Base-by-base conservation (phyloP, 1,139 yeast genomes). In the Hyphopichia khmerensis region DNA sequence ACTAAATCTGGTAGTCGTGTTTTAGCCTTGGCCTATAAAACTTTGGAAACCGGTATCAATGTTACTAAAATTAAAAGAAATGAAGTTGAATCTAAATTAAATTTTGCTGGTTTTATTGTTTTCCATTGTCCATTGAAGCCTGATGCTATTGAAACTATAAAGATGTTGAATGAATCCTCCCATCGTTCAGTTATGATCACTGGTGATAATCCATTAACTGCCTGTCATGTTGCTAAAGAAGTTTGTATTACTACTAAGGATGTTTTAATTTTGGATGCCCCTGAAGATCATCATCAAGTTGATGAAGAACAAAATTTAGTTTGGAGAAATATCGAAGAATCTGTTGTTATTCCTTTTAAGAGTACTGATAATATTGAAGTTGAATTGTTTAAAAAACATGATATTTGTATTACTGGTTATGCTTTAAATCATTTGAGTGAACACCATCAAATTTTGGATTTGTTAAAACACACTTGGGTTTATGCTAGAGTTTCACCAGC, bases 191-290 rank as follows among this genome's bases (percentile, higher is more conserved):
- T 95, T 40, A 93, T 93, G 99, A 95, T 95, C 57, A 93, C 99
- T 45, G 99, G 99, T 73, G 99, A 93, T 67, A 95, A 93, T 64
- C 98, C 99, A 31, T 79, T 93, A 60, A 93, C 99, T 50, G 99
- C 99, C 32, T 95, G 95, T 50, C 98, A 93, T 62, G 99, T 93
- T 55, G 99, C 99, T 32, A 82, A 84, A 55, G 96, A 89, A 65
- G 99, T 95, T 48, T 85, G 76, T 27, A 93, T 93, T 59, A 87
- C 91, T 44, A 87, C 87, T 42, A 72, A 71, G 48, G 91, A 87
- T 43, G 89, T 87, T 27, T 75, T 93, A 55, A 90, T 95, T 55
- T 75, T 93, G 57, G 99, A 95, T 68, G 82, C 84, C 33, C 91
- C 95, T 30, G 95, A 86, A 60, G 85, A 79, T 23, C 78, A 77